A percentile compares a stretch with the other conserved stretches of the same genome.
These are phyloP conservation scores for Umbilicus rupestris DNA, from an alignment of 164 flowering plant genomes.

Conservation along the genomic window DNA sequence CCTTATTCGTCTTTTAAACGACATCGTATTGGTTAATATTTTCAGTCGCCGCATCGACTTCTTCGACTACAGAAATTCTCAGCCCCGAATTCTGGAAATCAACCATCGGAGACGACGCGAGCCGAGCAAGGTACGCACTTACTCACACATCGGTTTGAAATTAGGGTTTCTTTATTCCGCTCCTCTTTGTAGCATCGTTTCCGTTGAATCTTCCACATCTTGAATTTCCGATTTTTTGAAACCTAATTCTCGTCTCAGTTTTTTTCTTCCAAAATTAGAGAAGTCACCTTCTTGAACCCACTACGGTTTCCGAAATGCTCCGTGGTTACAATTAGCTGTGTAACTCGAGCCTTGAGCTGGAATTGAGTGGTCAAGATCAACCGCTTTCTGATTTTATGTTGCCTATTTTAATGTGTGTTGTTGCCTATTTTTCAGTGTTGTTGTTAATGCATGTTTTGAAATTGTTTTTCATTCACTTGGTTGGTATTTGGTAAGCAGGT, in stretches of 20 bases:
- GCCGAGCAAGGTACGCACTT: not conserved
- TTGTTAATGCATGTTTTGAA: not conserved
- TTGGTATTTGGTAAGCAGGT: too few relatives aligned
- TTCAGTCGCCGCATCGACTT: not conserved
- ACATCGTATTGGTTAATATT: not conserved
- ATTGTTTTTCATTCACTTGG: not conserved
- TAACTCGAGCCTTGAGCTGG: too few relatives aligned
- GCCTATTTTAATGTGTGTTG: too few relatives aligned
- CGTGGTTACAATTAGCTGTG: too few relatives aligned
- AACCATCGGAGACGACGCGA: not conserved
- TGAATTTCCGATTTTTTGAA: too few relatives aligned
- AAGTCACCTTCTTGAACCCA: too few relatives aligned
- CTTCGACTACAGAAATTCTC: not conserved
- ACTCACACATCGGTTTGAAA: not conserved
- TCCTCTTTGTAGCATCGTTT: not conserved
- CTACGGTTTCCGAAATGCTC: too few relatives aligned
- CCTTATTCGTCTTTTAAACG: not conserved
- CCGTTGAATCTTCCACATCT: not conserved
- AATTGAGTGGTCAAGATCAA: too few relatives aligned
- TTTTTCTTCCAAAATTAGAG: too few relatives aligned
- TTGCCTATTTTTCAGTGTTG: too few relatives aligned
- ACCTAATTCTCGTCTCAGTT: too few relatives aligned
- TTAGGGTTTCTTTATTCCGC: not conserved
- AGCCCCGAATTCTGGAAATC: not conserved
- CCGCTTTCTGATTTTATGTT: too few relatives aligned